Percentiles rank a stretch among this genome's conserved stretches.
These are phyloP conservation scores for Mycosarcoma maydis DNA, from an alignment of 1,284 basidiomycete genomes.

Conservation along the genomic window DNA sequence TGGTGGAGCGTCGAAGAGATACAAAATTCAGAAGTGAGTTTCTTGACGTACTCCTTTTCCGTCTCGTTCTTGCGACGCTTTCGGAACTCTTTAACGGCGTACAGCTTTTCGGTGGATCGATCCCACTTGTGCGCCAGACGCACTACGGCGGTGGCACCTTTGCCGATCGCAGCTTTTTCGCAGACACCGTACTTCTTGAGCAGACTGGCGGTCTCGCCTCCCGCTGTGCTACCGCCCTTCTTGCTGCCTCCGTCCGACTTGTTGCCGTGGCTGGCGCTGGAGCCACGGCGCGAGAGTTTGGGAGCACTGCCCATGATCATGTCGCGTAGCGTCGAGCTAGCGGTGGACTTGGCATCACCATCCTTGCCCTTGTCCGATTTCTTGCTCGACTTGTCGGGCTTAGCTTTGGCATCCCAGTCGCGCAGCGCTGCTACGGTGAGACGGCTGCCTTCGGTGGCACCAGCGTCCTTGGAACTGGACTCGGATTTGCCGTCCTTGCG, in stretches of 20 bases:
- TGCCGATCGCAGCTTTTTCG: slow-evolving; percentile 95
- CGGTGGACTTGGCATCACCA: slow-evolving; percentile 57
- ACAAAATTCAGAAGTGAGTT: slow-evolving; percentile 98
- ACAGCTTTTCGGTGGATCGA: slow-evolving; percentile 93
- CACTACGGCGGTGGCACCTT: slow-evolving; percentile 96
- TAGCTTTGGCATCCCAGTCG: slow-evolving; percentile 60
- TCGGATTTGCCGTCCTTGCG: slow-evolving; percentile 37
- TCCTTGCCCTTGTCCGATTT: slow-evolving; percentile 49
- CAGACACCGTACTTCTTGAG: slow-evolving; percentile 94
- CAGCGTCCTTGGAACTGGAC: slow-evolving; percentile 13
- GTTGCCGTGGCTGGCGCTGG: slow-evolving; percentile 54
- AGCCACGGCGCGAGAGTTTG: slow-evolving; percentile 60
- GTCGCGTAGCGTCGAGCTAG: slow-evolving; percentile 61
- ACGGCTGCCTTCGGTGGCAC: slow-evolving; percentile 33
- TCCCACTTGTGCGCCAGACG: slow-evolving; percentile 99
- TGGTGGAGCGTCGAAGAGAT: slow-evolving; percentile 98
- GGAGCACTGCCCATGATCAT: slow-evolving; percentile 65
- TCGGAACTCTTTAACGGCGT: slow-evolving; percentile 99
- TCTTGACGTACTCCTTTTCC: slow-evolving; percentile 99
- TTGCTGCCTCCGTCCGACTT: slow-evolving; percentile 56
- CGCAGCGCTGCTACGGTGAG: slow-evolving; percentile 61
- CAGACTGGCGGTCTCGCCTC: slow-evolving; percentile 61
- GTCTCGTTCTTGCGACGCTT: slow-evolving; percentile 97
- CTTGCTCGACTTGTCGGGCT: slow-evolving; percentile 45
- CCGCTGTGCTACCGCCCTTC: slow-evolving; percentile 50